Percentiles rank a stretch among this genome's conserved stretches.
These are phyloP conservation scores for Vitis hybrid DNA, from an alignment of 177 flowering plant genomes.

Conservation along the genomic window DNA sequence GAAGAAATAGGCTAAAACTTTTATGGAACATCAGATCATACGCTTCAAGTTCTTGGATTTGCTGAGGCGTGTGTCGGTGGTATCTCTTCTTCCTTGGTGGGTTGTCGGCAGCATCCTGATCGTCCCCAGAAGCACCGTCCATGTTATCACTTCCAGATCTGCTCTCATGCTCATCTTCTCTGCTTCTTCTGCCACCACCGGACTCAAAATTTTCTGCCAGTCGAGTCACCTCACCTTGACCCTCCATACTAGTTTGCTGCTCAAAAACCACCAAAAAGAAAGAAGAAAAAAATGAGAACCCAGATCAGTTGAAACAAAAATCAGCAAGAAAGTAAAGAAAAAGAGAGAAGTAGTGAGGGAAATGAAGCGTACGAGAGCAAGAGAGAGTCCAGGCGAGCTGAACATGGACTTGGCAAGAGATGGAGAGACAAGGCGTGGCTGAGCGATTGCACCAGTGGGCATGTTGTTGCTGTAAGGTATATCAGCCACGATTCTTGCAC, in stretches of 20 bases:
- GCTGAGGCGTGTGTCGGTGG: conserved; percentile 97
- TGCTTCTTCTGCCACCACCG: conserved; percentile 48
- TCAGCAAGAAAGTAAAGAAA: background rate
- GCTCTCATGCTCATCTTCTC: conserved; percentile 90
- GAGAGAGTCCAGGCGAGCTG: conserved; percentile 92
- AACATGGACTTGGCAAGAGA: conserved; percentile 67
- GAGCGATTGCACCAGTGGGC: conserved; percentile 67
- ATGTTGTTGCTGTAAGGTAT: conserved; percentile 51
- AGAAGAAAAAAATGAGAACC: background rate
- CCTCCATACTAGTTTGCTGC: conserved; percentile 76
- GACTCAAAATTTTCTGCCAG: conserved; percentile 50
- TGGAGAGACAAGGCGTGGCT: conserved; percentile 49
- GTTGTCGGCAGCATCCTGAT: conserved; percentile 66
- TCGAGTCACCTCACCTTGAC: conserved; percentile 49
- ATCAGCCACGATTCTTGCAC: conserved; percentile 56
- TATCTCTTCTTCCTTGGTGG: conserved; percentile 89
- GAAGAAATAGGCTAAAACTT: background rate
- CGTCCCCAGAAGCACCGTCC: conserved; percentile 89
- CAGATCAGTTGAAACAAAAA: conserved; percentile 4
- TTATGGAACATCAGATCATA: conserved; percentile 20
- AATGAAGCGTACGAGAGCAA: conserved; percentile 63
- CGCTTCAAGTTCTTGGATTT: conserved; percentile 98
- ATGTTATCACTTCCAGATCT: conserved; percentile 94
- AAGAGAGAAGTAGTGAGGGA: conserved; percentile 1
- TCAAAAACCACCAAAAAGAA: conserved; percentile 3